Evolutionary conservation across 2,329 filamentous ascomycete genomes (phyloP).

Genomic region (Albifimbria verrucaria): DNA sequence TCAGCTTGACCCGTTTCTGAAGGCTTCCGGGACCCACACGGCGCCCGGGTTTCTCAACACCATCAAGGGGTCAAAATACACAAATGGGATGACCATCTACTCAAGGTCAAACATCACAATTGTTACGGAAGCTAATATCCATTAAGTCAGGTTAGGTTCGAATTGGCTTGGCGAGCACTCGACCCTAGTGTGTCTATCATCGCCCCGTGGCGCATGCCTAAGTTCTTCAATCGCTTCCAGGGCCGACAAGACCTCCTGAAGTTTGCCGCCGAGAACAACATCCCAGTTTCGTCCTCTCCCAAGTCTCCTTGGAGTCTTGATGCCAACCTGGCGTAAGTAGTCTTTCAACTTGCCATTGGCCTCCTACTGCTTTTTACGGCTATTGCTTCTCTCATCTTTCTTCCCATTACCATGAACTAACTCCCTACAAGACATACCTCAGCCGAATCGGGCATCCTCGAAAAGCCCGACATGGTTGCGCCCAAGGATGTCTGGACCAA

Average conservation of each 20-base stretch:
- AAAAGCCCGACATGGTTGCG: slow-evolving; percentile 54
- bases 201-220: slow-evolving; percentile 69
- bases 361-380: background rate
- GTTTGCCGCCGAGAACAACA: slow-evolving; percentile 63
- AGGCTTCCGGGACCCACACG: slow-evolving; percentile 3
- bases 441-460: slow-evolving; percentile 42
- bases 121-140: slow-evolving; percentile 3
- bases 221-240: slow-evolving; percentile 68
- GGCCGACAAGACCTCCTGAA: slow-evolving; percentile 71
- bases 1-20: too few relatives aligned
- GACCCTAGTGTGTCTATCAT: slow-evolving; percentile 53
- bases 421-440: slow-evolving; percentile 27
- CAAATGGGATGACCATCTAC: background rate
- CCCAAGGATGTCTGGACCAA: slow-evolving; percentile 71
- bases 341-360: background rate
- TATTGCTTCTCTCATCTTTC: slow-evolving; percentile 41
- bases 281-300: slow-evolving; percentile 71
- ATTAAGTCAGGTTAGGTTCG: slow-evolving; percentile 34
- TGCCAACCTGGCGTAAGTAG: slow-evolving; percentile 68
- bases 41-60: slow-evolving; percentile 1
- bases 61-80: slow-evolving; percentile 5
- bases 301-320: slow-evolving; percentile 65
- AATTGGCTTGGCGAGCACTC: slow-evolving; percentile 38
- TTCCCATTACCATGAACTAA: background rate
- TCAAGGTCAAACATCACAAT: background rate